These are phyloP conservation scores for Hypericum perforatum DNA, from an alignment of 345 rosid species.

Conservation along the genomic window DNA sequence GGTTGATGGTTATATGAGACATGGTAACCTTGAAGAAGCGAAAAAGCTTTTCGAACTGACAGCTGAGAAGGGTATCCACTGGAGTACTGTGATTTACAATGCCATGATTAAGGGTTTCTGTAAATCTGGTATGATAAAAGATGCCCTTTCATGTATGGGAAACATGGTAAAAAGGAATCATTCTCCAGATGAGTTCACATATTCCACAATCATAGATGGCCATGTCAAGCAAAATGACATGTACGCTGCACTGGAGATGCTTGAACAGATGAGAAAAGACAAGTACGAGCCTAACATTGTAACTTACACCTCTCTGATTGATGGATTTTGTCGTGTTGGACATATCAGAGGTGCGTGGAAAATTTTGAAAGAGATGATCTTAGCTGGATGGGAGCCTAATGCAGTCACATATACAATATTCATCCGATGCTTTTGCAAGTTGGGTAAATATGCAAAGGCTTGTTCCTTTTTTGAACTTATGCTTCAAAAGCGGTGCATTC, in stretches of 20 bases:
- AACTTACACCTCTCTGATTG: constrained; percentile 60
- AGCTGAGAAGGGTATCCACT: constrained; percentile 44
- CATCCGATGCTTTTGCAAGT: constrained; percentile 56
- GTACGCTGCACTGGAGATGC: constrained; percentile 40
- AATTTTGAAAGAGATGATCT: constrained; percentile 48
- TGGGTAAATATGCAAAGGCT: constrained; percentile 48
- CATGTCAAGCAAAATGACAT: constrained; percentile 65
- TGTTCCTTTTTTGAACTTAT: constrained; percentile 59
- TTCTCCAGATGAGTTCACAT: constrained; percentile 65
- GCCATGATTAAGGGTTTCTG: constrained; percentile 87
- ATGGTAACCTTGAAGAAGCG: constrained; percentile 52
- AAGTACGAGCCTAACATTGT: constrained; percentile 72
- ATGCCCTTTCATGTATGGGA: constrained; percentile 42
- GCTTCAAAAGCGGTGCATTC: constrained; percentile 52
- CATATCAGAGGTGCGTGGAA: constrained; percentile 47
- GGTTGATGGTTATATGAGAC: constrained; percentile 66
- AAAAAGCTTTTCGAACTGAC: constrained; percentile 42
- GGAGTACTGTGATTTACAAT: constrained; percentile 57
- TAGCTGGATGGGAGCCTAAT: constrained; percentile 53
- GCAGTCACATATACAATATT: constrained; percentile 71
- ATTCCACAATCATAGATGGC: constrained; percentile 71
- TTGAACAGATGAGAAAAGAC: constrained; percentile 46
- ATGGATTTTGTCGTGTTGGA: constrained; percentile 57
- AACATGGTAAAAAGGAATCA: constrained; percentile 41
- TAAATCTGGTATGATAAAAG: constrained; percentile 58